Conservation (phyloP, 2,329 filamentous ascomycete species). For the Trichophyton verrucosum region DNA sequence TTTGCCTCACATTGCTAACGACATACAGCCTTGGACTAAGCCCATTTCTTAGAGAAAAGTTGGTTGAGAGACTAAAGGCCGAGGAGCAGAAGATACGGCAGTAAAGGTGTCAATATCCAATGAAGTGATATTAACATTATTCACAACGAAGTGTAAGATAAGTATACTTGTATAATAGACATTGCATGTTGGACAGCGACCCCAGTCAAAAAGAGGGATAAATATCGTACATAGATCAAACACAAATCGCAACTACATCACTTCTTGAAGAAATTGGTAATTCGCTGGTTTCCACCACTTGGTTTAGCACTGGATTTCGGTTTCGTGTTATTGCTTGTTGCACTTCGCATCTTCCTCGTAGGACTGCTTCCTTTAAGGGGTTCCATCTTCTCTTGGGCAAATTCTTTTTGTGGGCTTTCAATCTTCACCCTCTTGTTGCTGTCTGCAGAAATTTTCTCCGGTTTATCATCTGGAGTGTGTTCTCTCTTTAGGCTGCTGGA, state of each 20-base stretch:
- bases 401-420: background rate
- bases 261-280: conserved; percentile 39
- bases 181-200: background rate
- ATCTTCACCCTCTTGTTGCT: conserved; percentile 8
- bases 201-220: background rate
- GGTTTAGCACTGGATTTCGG: conserved; percentile 28
- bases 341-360: conserved; percentile 41
- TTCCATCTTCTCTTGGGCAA: background rate
- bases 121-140: background rate
- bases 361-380: background rate
- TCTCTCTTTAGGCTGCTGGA: conserved; percentile 7
- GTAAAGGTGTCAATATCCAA: background rate
- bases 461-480: conserved; percentile 22
- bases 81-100: conserved; percentile 17
- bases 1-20: background rate
- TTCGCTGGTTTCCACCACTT: conserved; percentile 40
- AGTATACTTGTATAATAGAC: background rate
- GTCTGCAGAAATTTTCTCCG: conserved; percentile 18
- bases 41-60: conserved; percentile 38
- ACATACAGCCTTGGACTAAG: conserved; percentile 34
- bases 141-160: background rate
- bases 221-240: background rate
- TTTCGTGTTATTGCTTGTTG: conserved; percentile 41
- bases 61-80: conserved; percentile 35
- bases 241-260: conserved; percentile 11